These are phyloP conservation scores for Lobosporangium transversale DNA, from an alignment of 192 early-diverging fungal species.

Conservation along the genomic window DNA sequence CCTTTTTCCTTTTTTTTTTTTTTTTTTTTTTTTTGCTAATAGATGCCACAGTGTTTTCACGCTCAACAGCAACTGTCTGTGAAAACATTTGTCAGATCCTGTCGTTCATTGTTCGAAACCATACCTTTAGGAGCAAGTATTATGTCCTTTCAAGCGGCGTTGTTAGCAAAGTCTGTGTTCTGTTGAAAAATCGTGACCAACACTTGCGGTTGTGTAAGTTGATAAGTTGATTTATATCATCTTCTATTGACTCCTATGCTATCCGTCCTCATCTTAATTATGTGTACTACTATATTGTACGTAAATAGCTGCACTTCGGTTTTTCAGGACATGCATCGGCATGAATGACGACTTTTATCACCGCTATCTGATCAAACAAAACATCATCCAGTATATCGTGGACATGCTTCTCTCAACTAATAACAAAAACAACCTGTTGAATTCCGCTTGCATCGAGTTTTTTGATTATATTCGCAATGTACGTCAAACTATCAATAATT, in stretches of 20 bases:
- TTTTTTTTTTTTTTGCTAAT: too few relatives aligned
- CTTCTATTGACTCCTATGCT: background rate
- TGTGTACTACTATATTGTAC: too few relatives aligned
- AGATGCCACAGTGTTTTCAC: slow-evolving; percentile 33
- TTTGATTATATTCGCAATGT: slow-evolving; percentile 84
- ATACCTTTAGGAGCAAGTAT: slow-evolving; percentile 81
- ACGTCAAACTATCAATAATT: slow-evolving; percentile 14
- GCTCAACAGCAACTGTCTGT: slow-evolving; percentile 54
- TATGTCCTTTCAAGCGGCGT: slow-evolving; percentile 74
- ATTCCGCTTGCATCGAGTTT: slow-evolving; percentile 91
- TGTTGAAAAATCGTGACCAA: slow-evolving; percentile 73
- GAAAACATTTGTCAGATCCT: slow-evolving; percentile 81
- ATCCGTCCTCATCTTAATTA: background rate
- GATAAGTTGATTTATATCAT: background rate
- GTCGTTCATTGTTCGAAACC: slow-evolving; percentile 75
- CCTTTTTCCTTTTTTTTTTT: too few relatives aligned
- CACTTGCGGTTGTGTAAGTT: slow-evolving; percentile 77
- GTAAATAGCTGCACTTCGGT: slow-evolving; percentile 76
- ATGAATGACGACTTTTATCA: slow-evolving; percentile 86
- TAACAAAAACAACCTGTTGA: slow-evolving; percentile 82
- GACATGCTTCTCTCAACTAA: slow-evolving; percentile 68
- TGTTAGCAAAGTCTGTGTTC: slow-evolving; percentile 66
- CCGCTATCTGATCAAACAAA: slow-evolving; percentile 77
- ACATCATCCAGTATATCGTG: slow-evolving; percentile 77
- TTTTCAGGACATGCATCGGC: slow-evolving; percentile 81